Conservation (phyloP, 1,139 yeast genomes). For the Geotrichum aggregatum region DNA sequence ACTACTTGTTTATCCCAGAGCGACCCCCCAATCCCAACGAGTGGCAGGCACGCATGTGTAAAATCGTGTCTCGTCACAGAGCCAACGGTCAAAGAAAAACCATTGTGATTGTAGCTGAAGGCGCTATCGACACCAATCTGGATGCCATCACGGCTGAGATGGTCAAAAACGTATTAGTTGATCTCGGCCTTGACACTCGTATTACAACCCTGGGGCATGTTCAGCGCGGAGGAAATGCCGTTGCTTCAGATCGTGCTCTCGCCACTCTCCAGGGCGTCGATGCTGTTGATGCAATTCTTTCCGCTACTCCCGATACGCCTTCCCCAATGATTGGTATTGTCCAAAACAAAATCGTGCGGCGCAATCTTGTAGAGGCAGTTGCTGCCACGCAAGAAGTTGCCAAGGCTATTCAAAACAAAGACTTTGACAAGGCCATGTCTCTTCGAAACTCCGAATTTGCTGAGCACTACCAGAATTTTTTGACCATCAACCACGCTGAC, state of each 20-base stretch:
- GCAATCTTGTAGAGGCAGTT: slow-evolving; percentile 86
- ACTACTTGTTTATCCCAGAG: slow-evolving; percentile 89
- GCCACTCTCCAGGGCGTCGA: slow-evolving; percentile 97
- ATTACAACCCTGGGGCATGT: slow-evolving; percentile 95
- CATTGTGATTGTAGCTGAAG: slow-evolving; percentile 94
- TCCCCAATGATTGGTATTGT: slow-evolving; percentile 91
- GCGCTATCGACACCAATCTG: slow-evolving; percentile 82
- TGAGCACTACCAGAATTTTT: slow-evolving; percentile 69
- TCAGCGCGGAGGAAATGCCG: slow-evolving; percentile 98
- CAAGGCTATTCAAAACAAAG: slow-evolving; percentile 68
- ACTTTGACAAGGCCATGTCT: slow-evolving; percentile 80
- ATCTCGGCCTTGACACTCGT: slow-evolving; percentile 86
- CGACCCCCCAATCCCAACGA: slow-evolving; percentile 61
- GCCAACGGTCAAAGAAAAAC: slow-evolving; percentile 87
- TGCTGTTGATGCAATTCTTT: slow-evolving; percentile 90
- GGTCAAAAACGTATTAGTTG: slow-evolving; percentile 75
- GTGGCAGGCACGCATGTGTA: slow-evolving; percentile 65
- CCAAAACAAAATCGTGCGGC: slow-evolving; percentile 81
- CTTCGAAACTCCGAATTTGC: slow-evolving; percentile 83
- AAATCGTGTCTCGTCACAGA: slow-evolving; percentile 73
- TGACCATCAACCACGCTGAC: slow-evolving; percentile 66
- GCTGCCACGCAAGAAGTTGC: slow-evolving; percentile 82
- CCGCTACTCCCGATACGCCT: slow-evolving; percentile 83
- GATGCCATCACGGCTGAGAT: slow-evolving; percentile 74
- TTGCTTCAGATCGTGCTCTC: slow-evolving; percentile 82